Evolutionary conservation across 1,139 yeast species (phyloP), one percentile per base, ranked within the genome.

Genomic region (Sugiyamaella sp.): DNA sequence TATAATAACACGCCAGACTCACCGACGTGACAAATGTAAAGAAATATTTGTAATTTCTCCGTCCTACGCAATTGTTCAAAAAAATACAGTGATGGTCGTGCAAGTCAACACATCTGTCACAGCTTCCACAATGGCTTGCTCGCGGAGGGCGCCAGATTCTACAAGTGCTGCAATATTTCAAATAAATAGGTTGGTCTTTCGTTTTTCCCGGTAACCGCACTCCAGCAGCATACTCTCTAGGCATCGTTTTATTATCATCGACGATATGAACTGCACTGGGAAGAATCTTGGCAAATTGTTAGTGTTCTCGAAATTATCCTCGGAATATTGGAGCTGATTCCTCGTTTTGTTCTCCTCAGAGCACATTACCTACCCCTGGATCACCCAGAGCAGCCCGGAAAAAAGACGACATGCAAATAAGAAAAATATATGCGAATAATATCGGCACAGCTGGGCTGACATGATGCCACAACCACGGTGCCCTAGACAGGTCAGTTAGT

Each of bases 31-130:
- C 78, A 81, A 53, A 78, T 66, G 68, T 74, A 35, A 51, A 41
- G 16, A 39, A 47, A 24, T 56, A 63, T 62, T 69, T 59, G 64
- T 86, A 87, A 64, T 87, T 88, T 53, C 87, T 72, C 58, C 81
- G 78, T 0, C 95, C 96, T 41, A 88, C 77, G 66, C 96, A 88
- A 62, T 84, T 87, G 65, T 86, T 85, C 57, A 88, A 69, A 91
- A 93, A 88, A 6, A 80, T 69, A 66, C 96, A 88, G 69, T 88
- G 96, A 66, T 88, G 96, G 66, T 88, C 96, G 64, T 80, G 83
- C 32, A 58, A 48, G 33, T 65, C 67, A 2, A 84, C 72, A 64
- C 96, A 88, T 41, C 75, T 74, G 52, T 79, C 78, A 66, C 96
- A 88, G 4, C 74, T 72, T 1, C 87, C 78, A 64, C 96, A 88